Evolutionary conservation across 2,329 filamentous ascomycete species (phyloP), one percentile per base, ranked within the genome.

Genomic region (Beauveria scarabaeidicola): DNA sequence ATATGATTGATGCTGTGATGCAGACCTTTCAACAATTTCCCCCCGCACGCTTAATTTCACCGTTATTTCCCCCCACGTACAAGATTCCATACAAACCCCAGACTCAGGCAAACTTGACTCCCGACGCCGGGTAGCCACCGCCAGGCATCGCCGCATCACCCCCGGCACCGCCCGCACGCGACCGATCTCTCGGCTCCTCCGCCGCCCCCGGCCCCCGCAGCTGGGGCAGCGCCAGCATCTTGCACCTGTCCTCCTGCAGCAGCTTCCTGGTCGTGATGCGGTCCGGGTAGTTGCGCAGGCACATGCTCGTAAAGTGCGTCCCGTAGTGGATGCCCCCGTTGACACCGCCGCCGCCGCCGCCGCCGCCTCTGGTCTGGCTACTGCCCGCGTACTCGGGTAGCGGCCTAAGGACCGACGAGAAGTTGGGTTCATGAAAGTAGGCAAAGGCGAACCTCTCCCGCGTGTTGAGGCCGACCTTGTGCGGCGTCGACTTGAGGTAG

Each of bases 301-400:
- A 78, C 77, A 80, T 80, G 59, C 79, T 76, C 40, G 77, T 81
- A 61, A 80, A 80, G 64, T 80, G 77, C 1, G 73, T 79, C n/a
- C 78, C 77, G 63, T 80, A 80, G 64, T 79, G 76, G 7, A 80
- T 74, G 3, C 76, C 74, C n/a, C 74, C 70, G 5, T 52, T 2
- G 67, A 67, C 23, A 65, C 6, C 63, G 54, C 70, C 67, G 3
- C 69, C 32, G 27, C 36, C 23, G 13, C 7, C 36, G 23, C n/a
- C n/a, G n/a, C n/a, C n/a, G n/a, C n/a, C n/a, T n/a, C n/a, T n/a
- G n/a, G n/a, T n/a, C n/a, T n/a, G n/a, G n/a, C n/a, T n/a, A n/a
- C n/a, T n/a, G n/a, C 38, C n/a, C 7, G 46, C 66, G 60, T 73
- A 76, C 3, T 73, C 73, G 0, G 69, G 68, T 8, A 80, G 67